Percentiles rank a stretch among this genome's conserved stretches.
Conservation (phyloP, 495 filamentous ascomycete species). For the Penicillium lagena region DNA sequence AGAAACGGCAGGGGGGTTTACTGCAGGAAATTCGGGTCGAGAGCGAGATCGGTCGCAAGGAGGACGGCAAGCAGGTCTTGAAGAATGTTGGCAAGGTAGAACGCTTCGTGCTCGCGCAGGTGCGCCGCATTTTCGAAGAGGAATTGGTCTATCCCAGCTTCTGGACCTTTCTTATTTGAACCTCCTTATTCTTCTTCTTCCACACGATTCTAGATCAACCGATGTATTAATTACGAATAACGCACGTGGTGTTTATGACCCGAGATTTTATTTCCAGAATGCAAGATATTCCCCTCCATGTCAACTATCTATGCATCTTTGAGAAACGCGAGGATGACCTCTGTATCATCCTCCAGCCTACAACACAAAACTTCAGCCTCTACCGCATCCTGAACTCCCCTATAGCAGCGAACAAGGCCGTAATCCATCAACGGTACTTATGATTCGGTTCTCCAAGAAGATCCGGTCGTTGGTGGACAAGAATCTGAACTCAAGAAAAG, state of each 20-base stretch:
- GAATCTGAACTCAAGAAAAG: too few species aligned
- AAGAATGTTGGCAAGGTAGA: constrained; percentile 99
- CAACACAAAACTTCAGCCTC: too few species aligned
- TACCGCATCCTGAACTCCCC: too few species aligned
- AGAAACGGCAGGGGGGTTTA: constrained; percentile 59
- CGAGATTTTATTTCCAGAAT: constrained; percentile 9
- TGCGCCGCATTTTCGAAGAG: constrained; percentile 94
- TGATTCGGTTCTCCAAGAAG: too few species aligned
- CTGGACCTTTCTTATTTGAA: constrained; percentile 92
- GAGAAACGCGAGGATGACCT: too few species aligned
- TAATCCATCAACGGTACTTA: too few species aligned
- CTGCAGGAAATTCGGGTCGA: constrained; percentile 91
- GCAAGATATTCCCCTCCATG: background rate
- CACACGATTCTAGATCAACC: too few species aligned
- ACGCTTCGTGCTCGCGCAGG: constrained; percentile 93
- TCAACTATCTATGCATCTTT: background rate
- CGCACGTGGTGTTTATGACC: constrained; percentile 8
- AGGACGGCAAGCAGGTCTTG: constrained; percentile 83
- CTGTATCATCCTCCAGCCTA: too few species aligned
- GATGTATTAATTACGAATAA: constrained; percentile 15
- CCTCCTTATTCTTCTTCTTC: too few species aligned
- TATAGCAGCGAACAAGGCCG: too few species aligned
- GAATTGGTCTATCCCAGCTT: constrained; percentile 98
- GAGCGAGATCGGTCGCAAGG: constrained; percentile 90
- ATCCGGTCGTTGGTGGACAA: too few species aligned